Conservation (phyloP, 768 basidiomycete genomes). For the Lactarius akahatsu region DNA sequence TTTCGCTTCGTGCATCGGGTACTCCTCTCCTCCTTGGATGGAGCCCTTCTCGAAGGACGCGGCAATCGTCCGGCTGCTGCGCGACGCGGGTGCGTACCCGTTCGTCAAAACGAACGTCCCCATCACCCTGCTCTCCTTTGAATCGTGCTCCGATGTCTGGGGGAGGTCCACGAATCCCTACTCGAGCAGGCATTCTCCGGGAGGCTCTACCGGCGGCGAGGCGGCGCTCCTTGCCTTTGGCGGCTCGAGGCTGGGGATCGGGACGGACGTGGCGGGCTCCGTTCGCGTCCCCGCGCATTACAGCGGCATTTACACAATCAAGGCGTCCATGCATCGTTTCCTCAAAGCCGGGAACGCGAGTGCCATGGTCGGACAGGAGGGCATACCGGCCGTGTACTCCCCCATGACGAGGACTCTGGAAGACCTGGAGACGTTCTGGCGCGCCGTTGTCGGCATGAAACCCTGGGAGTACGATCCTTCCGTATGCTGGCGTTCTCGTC, state of each 20-base stretch:
- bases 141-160: conserved; percentile 56
- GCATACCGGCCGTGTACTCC: conserved; percentile 50
- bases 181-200: conserved; percentile 51
- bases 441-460: conserved; percentile 54
- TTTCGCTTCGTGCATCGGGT: conserved; percentile 59
- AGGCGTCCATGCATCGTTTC: conserved; percentile 57
- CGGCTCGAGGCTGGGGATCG: conserved; percentile 39
- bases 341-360: conserved; percentile 49
- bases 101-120: conserved; percentile 70
- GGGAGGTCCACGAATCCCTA: conserved; percentile 62
- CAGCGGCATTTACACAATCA: conserved; percentile 61
- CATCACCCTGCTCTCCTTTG: conserved; percentile 57
- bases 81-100: conserved; percentile 61
- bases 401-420: conserved; percentile 64
- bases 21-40: conserved; percentile 47
- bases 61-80: conserved; percentile 51
- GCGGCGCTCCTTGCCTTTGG: conserved; percentile 63
- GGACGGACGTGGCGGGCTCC: conserved; percentile 69
- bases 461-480: conserved; percentile 68
- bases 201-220: conserved; percentile 73
- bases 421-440: conserved; percentile 67
- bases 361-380: conserved; percentile 55
- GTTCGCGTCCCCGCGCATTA: conserved; percentile 67
- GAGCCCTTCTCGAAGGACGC: conserved; percentile 47
- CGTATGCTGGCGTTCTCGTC: conserved; percentile 32